Evolutionary conservation across 2,329 filamentous ascomycete genomes (phyloP).

Genomic region (Fusarium continuum): DNA sequence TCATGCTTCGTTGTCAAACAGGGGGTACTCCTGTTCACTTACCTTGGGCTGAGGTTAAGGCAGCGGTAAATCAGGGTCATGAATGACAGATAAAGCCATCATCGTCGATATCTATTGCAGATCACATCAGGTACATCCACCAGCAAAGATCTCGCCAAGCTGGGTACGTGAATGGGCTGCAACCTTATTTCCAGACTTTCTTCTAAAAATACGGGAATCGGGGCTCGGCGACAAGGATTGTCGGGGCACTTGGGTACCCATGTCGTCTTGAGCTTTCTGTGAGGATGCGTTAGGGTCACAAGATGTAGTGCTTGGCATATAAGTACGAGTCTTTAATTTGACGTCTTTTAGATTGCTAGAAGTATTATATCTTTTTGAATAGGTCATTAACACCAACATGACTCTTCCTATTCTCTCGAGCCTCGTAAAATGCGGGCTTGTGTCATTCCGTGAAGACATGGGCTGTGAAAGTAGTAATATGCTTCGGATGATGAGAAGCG

Average conservation of each 20-base stretch:
- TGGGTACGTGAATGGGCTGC: not conserved
- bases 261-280: not conserved
- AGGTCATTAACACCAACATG: too few relatives aligned
- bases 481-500: too few relatives aligned
- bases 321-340: too few relatives aligned
- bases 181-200: conserved; percentile 11
- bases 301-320: too few relatives aligned
- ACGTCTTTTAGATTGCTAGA: too few relatives aligned
- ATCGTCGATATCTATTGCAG: not conserved
- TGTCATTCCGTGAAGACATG: too few relatives aligned
- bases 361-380: too few relatives aligned
- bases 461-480: too few relatives aligned
- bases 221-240: conserved; percentile 9
- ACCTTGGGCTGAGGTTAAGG: not conserved
- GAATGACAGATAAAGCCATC: not conserved
- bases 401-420: too few relatives aligned
- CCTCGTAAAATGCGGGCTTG: too few relatives aligned
- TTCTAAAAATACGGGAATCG: conserved; percentile 15
- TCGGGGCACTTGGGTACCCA: not conserved
- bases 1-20: conserved; percentile 9
- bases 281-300: too few relatives aligned
- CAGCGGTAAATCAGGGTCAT: not conserved
- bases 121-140: not conserved
- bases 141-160: conserved; percentile 5
- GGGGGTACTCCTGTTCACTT: conserved; percentile 6